These are phyloP conservation scores for Vigna radiata DNA, from an alignment of 306 rosid species.

Conservation along the genomic window DNA sequence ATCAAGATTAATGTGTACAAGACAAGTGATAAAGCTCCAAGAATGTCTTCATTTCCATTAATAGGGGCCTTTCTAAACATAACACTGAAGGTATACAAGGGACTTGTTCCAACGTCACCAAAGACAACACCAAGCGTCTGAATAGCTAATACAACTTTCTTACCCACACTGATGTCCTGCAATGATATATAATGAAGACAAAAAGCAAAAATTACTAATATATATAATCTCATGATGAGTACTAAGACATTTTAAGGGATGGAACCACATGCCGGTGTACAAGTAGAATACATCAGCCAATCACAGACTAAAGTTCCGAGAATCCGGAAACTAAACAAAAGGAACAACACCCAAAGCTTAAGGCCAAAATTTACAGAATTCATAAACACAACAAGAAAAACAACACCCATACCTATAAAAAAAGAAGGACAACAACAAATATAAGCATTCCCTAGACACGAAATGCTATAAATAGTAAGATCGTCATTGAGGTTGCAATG, in stretches of 20 bases:
- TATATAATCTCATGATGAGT: not conserved
- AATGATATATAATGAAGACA: constrained; percentile 41
- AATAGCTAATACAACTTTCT: constrained; percentile 73
- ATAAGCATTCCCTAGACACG: not conserved
- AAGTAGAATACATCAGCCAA: constrained; percentile 2
- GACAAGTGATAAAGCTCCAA: constrained; percentile 94
- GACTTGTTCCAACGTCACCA: constrained; percentile 99
- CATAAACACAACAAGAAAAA: constrained; percentile 9
- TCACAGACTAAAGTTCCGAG: constrained; percentile 13
- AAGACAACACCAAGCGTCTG: constrained; percentile 99
- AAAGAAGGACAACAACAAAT: too few relatives aligned
- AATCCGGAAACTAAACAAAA: constrained; percentile 15
- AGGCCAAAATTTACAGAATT: constrained; percentile 14
- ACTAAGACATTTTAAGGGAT: not conserved
- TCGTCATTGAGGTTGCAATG: not conserved
- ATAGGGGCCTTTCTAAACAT: constrained; percentile 97
- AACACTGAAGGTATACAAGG: constrained; percentile 93
- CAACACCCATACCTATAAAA: not conserved
- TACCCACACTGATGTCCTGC: constrained; percentile 86
- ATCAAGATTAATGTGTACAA: constrained; percentile 91
- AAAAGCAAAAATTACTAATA: constrained; percentile 7
- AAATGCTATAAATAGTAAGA: not conserved
- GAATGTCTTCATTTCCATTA: constrained; percentile 83
- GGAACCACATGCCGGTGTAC: not conserved
- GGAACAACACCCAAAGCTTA: not conserved